Evolutionary conservation across 108 stramenopile species (phyloP).

Genomic region (Cyclotella choctawhatcheeana): DNA sequence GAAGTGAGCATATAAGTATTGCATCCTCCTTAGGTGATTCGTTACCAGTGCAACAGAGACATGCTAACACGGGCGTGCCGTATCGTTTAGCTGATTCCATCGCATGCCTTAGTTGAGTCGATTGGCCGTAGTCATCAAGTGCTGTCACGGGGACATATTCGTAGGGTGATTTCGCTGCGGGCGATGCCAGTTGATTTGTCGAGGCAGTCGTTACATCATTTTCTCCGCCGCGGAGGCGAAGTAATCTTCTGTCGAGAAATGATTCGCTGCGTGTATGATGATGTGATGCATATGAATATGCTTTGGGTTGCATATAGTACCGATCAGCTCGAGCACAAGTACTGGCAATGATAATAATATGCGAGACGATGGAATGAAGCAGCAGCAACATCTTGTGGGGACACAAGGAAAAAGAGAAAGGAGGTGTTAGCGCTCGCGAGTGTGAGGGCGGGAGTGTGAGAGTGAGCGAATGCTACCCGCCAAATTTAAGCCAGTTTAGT

Average conservation of each 20-base stretch:
- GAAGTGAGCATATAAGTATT: slow-evolving; percentile 38
- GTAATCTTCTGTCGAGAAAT: no score
- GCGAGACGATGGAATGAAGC: no score
- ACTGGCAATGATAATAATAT: no score
- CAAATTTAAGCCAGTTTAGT: no score
- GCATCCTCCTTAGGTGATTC: slow-evolving; percentile 31
- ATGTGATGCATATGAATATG: neutral
- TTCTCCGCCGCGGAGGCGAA: neutral
- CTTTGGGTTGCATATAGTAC: neutral
- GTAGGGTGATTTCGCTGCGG: slow-evolving; percentile 26
- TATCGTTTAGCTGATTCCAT: slow-evolving; percentile 45
- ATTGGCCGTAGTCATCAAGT: slow-evolving; percentile 65
- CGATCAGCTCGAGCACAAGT: neutral
- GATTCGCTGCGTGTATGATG: no score
- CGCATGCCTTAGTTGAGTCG: slow-evolving; percentile 65
- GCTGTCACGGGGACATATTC: slow-evolving; percentile 62
- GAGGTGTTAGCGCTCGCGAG: no score
- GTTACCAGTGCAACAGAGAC: slow-evolving; percentile 16
- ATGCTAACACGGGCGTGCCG: slow-evolving; percentile 56
- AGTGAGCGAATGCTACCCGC: no score
- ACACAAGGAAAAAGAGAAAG: no score
- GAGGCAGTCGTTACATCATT: neutral
- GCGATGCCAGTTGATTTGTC: neutral
- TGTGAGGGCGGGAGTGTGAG: no score
- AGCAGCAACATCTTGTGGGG: no score